A percentile compares a stretch with the other conserved stretches of the same genome.
Evolutionary conservation across 768 basidiomycete genomes (phyloP).

Genomic region (Hydnomerulius pinastri): DNA sequence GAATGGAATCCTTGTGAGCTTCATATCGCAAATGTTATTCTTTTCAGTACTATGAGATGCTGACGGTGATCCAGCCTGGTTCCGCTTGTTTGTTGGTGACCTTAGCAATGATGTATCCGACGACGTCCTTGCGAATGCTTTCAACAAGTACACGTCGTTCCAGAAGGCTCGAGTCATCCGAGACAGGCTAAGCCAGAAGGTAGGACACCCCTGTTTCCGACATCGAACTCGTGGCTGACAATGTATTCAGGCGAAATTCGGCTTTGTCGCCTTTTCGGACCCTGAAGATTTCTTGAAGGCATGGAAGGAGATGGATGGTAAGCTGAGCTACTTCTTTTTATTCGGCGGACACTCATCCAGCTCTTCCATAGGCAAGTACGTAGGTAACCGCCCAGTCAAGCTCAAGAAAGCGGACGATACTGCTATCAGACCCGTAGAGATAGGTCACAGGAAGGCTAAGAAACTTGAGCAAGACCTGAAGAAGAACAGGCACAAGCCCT

Average conservation of each 20-base stretch:
- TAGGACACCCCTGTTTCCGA: slow-evolving; percentile 24
- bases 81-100: slow-evolving; percentile 96
- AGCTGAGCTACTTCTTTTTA: slow-evolving; percentile 23
- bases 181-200: slow-evolving; percentile 93
- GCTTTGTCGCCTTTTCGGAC: slow-evolving; percentile 96
- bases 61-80: slow-evolving; percentile 70
- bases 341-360: slow-evolving; percentile 4
- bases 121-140: slow-evolving; percentile 89
- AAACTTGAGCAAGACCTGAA: slow-evolving; percentile 88
- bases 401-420: slow-evolving; percentile 91
- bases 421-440: slow-evolving; percentile 87
- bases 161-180: slow-evolving; percentile 94
- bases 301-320: slow-evolving; percentile 99
- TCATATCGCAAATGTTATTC: no score
- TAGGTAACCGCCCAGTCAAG: slow-evolving; percentile 96
- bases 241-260: slow-evolving; percentile 79
- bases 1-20: slow-evolving; percentile 96
- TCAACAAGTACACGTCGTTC: slow-evolving; percentile 91
- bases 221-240: slow-evolving; percentile 2
- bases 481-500: slow-evolving; percentile 87
- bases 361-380: slow-evolving; percentile 79
- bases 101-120: slow-evolving; percentile 98
- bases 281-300: slow-evolving; percentile 98
- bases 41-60: neutral
- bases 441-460: slow-evolving; percentile 90